Base-by-base conservation (phyloP, 1,139 yeast species). In the Lodderomyces elongisporus region DNA sequence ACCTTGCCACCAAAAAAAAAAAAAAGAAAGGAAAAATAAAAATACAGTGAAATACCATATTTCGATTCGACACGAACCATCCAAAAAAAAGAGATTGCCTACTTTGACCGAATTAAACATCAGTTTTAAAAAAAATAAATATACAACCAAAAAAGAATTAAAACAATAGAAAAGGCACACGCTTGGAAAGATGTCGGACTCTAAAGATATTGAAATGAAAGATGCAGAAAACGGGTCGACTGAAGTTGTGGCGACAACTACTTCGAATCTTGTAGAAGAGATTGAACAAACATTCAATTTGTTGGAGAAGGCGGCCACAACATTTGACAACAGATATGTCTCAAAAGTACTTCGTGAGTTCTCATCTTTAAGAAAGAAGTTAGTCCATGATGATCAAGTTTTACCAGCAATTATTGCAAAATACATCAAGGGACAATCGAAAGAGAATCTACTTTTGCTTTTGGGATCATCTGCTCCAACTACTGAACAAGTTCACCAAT, bases 281-380 rank as follows among this genome's bases (percentile, higher is more conserved):
- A 68, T 77, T 47, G 74, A 71, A 42, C 71, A 60, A 44, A 65
- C 74, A 31, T 74, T 78, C 46, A 64, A 63, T 18, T 68, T 78
- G 39, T 67, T 84, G 43, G 71, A 71, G 39, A 82, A 82, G 55
- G 87, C 95, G 1, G 85, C 87, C 4, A 59, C 77, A 34, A 77
- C 79, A 38, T 79, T 79, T 51, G 98, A 91, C 58, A 85, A 94
- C 45, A 77, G 96, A 45, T 85, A 82, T 58, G 77, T 91, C 33
- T 74, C 93, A 57, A 84, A 84, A 52, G 91, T 87, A 13, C 72
- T 91, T 45, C 79, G 96, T 46, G 94, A 87, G 40, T 67, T 89
- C 46, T 85, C 93, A 5, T 67, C 78, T 3, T 66, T 89, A 43
- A 77, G 97, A 61, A 74, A 79, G 39, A 69, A 74, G 30, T 61